A percentile compares a stretch with the other conserved stretches of the same genome.
These are phyloP conservation scores for Phyllosticta paracitricarpa DNA, from an alignment of 2,329 filamentous ascomycete species.

Conservation along the genomic window DNA sequence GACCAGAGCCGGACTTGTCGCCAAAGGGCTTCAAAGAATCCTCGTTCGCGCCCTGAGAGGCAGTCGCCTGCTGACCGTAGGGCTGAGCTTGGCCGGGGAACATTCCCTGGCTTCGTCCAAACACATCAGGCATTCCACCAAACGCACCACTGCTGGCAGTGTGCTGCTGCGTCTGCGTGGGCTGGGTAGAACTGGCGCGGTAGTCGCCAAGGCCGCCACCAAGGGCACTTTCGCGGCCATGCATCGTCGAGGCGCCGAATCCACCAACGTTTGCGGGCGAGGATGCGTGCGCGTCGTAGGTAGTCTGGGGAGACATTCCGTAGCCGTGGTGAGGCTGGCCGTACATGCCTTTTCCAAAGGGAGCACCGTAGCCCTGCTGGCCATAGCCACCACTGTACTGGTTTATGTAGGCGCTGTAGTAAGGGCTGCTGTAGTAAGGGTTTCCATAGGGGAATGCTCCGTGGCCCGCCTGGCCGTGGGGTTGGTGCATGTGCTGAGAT, in stretches of 20 bases:
- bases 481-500: constrained; percentile 40
- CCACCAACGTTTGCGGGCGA: constrained; percentile 51
- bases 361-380: constrained; percentile 38
- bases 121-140: constrained; percentile 47
- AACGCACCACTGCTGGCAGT: constrained; percentile 41
- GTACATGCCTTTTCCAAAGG: constrained; percentile 53
- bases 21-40: constrained; percentile 49
- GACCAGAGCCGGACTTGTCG: constrained; percentile 43
- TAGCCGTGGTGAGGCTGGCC: constrained; percentile 53
- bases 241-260: constrained; percentile 38
- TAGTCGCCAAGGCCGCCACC: constrained; percentile 49
- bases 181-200: constrained; percentile 47
- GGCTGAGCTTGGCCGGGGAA: constrained; percentile 43
- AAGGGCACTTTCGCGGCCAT: constrained; percentile 36
- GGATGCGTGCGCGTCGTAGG: constrained; percentile 53
- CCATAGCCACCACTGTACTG: constrained; percentile 48
- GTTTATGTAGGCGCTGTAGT: constrained; percentile 53
- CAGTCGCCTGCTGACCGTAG: constrained; percentile 41
- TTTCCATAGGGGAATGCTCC: constrained; percentile 28
- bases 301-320: constrained; percentile 43
- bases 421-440: constrained; percentile 51
- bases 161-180: constrained; percentile 45
- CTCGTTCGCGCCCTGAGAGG: constrained; percentile 40
- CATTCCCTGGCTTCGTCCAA: constrained; percentile 47
- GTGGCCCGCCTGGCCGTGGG: constrained; percentile 37